Percentiles rank a stretch among this genome's conserved stretches.
phyloP scores from a whole-genome alignment of 1,284 basidiomycete species.

The Anthracocystis walkeri region DNA sequence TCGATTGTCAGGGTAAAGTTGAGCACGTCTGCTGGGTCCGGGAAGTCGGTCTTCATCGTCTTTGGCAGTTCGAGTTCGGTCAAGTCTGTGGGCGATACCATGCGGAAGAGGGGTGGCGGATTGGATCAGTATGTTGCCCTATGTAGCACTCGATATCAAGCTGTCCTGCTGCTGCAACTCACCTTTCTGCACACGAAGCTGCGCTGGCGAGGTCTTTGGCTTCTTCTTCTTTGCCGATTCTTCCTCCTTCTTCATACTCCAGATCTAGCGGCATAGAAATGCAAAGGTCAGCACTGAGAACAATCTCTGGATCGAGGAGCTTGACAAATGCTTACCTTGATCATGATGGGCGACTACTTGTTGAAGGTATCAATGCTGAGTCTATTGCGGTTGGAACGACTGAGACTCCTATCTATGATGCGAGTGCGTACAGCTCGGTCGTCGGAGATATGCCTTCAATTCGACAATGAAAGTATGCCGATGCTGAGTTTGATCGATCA shows the following conservation, averaged over 20 bases:
- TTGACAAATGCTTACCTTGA: constrained; percentile 23
- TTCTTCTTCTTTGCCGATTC: constrained; percentile 64
- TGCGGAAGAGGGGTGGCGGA: background rate
- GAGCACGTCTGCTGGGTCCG: constrained; percentile 90
- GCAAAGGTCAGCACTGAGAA: background rate
- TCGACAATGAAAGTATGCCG: background rate
- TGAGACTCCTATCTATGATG: background rate
- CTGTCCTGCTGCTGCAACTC: constrained; percentile 53
- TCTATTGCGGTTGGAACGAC: background rate
- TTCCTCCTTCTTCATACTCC: constrained; percentile 68
- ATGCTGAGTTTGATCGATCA: background rate
- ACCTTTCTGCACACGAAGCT: constrained; percentile 99
- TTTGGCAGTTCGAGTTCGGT: constrained; percentile 95
- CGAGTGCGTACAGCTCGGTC: background rate
- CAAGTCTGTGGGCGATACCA: constrained; percentile 78
- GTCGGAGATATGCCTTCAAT: too few relatives aligned
- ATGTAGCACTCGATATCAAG: too few relatives aligned
- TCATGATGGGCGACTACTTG: constrained; percentile 24
- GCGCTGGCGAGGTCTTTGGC: constrained; percentile 91
- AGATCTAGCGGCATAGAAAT: constrained; percentile 42
- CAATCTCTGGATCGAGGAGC: background rate
- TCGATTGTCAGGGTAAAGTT: constrained; percentile 95
- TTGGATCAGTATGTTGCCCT: background rate
- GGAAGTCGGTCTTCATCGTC: constrained; percentile 95
- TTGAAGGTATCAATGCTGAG: background rate